Percentiles rank a stretch among this genome's conserved stretches.
phyloP scores from a whole-genome alignment of 169 alveolate genomes.

The Plasmodium billcollinsi region DNA sequence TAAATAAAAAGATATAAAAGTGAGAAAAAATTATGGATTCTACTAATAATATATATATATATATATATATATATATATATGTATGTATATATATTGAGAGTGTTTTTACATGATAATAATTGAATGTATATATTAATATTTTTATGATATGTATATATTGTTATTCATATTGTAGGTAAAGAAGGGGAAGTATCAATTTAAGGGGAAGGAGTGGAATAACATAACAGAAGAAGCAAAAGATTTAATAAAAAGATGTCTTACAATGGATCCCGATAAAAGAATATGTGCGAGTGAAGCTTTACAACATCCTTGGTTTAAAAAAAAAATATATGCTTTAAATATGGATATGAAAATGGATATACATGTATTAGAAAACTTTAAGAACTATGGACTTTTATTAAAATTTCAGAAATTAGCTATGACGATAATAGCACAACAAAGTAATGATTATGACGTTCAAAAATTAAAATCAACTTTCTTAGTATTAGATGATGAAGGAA shows the following conservation, averaged over 20 bases:
- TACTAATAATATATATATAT: too few species aligned
- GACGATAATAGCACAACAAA: slow-evolving; percentile 84
- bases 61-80: not conserved
- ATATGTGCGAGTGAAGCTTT: slow-evolving; percentile 89
- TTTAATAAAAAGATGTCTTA: slow-evolving; percentile 87
- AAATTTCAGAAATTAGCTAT: slow-evolving; percentile 80
- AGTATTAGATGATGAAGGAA: slow-evolving; percentile 80
- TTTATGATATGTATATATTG: not conserved
- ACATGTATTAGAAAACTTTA: slow-evolving; percentile 65
- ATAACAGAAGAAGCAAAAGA: slow-evolving; percentile 92
- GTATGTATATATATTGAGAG: not conserved
- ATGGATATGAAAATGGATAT: slow-evolving; percentile 55
- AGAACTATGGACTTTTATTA: slow-evolving; percentile 51
- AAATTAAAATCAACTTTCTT: slow-evolving; percentile 78
- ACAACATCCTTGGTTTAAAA: slow-evolving; percentile 90
- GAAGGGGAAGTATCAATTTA: slow-evolving; percentile 89
- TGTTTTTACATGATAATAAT: too few species aligned
- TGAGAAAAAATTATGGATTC: not conserved
- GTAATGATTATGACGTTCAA: slow-evolving; percentile 80
- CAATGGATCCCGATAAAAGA: slow-evolving; percentile 90
- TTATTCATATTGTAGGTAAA: slow-evolving; percentile 74
- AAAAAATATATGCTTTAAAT: slow-evolving; percentile 24
- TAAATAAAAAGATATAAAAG: not conserved
- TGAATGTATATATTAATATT: too few species aligned
- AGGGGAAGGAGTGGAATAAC: slow-evolving; percentile 90